These are phyloP conservation scores for Saccharomycopsis sp. DNA, from an alignment of 805 yeast genomes.

Conservation along the genomic window DNA sequence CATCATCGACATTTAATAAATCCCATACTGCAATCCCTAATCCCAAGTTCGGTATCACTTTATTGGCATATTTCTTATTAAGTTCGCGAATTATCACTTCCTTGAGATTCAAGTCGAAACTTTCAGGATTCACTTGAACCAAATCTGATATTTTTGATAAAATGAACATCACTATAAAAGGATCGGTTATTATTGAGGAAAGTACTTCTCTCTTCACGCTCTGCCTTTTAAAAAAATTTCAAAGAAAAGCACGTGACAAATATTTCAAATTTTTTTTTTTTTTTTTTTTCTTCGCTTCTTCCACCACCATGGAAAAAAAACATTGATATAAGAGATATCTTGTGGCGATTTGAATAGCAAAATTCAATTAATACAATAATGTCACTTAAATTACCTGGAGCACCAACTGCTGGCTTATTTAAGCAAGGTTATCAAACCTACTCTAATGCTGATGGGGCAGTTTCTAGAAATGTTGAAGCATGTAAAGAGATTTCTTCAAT, in stretches of 20 bases:
- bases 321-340: no score
- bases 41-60: conserved; percentile 78
- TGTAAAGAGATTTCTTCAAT: conserved; percentile 87
- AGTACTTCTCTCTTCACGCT: no score
- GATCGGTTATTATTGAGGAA: no score
- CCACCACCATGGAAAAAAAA: no score
- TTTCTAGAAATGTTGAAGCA: conserved; percentile 86
- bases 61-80: conserved; percentile 79
- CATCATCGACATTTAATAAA: conserved; percentile 73
- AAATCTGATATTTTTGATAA: conserved; percentile 75
- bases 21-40: conserved; percentile 83
- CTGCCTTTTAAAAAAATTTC: no score
- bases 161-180: no score
- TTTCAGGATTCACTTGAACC: conserved; percentile 81
- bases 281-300: no score
- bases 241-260: no score
- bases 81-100: conserved; percentile 74
- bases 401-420: conserved; percentile 89
- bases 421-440: conserved; percentile 91
- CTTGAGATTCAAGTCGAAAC: conserved; percentile 64
- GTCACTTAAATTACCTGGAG: conserved; percentile 88
- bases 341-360: no score
- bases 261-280: no score
- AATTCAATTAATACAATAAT: conserved; percentile 32
- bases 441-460: conserved; percentile 89